Conservation (phyloP, 2,329 filamentous ascomycete species). For the Calcarisporium arbuscula region DNA sequence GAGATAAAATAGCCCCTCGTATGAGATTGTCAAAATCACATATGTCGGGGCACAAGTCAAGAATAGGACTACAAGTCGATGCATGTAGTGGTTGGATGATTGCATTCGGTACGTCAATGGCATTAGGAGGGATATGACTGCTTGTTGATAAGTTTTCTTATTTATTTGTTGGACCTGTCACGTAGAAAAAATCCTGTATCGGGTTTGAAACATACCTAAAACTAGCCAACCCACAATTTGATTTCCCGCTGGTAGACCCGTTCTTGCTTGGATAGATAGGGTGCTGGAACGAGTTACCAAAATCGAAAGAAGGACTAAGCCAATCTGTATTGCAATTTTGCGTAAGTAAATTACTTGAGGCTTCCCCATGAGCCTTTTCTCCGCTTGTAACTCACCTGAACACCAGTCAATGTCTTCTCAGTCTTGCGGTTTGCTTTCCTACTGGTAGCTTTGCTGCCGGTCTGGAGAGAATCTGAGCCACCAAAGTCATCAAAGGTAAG, state of each 20-base stretch:
- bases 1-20: conserved; percentile 94
- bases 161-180: no score
- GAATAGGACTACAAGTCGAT: conserved; percentile 83
- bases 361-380: neutral
- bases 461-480: conserved; percentile 36
- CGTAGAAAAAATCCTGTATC: no score
- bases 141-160: conserved; percentile 11
- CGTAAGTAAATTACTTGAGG: no score
- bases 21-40: conserved; percentile 93
- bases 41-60: conserved; percentile 89
- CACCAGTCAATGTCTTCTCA: conserved; percentile 56
- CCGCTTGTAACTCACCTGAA: conserved; percentile 57
- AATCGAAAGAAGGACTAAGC: conserved; percentile 74
- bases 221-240: conserved; percentile 81
- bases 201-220: conserved; percentile 49
- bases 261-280: conserved; percentile 76
- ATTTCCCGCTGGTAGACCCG: conserved; percentile 80
- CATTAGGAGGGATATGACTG: conserved; percentile 67
- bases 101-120: conserved; percentile 76
- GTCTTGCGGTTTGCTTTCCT: conserved; percentile 30
- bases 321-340: conserved; percentile 42
- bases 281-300: conserved; percentile 81
- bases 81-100: conserved; percentile 82
- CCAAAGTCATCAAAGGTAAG: conserved; percentile 68
- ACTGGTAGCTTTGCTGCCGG: conserved; percentile 13